phyloP scores from a whole-genome alignment of 116 monocot species.

The Trichopus zeylanicus region DNA sequence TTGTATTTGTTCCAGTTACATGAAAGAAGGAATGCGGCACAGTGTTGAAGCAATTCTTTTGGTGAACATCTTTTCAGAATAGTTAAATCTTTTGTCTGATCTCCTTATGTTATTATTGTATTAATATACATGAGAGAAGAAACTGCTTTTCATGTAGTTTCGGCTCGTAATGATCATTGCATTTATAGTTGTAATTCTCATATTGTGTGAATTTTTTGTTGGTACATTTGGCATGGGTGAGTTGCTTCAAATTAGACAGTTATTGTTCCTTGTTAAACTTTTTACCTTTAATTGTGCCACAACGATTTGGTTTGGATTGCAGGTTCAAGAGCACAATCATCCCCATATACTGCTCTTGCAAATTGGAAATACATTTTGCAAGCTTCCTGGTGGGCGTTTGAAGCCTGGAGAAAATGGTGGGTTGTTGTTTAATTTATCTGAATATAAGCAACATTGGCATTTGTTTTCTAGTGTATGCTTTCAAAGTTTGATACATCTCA shows the following conservation, averaged over 20 bases:
- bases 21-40: background rate
- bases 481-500: too few species aligned
- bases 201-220: too few species aligned
- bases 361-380: conserved; percentile 99
- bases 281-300: background rate
- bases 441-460: too few species aligned
- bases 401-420: conserved; percentile 98
- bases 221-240: too few species aligned
- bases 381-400: conserved; percentile 95
- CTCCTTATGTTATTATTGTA: background rate
- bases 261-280: background rate
- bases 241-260: too few species aligned
- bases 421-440: too few species aligned
- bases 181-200: too few species aligned
- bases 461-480: too few species aligned
- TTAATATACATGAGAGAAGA: too few species aligned
- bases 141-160: too few species aligned
- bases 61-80: background rate
- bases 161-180: too few species aligned
- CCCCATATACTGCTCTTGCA: conserved; percentile 89
- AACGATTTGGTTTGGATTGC: background rate
- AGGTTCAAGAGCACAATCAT: conserved; percentile 37
- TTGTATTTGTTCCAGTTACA: background rate
- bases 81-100: too few species aligned
- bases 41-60: conserved; percentile 3